A percentile compares a stretch with the other conserved stretches of the same genome.
Conservation (phyloP, 768 basidiomycete species). For the Dioszegia hungarica region DNA sequence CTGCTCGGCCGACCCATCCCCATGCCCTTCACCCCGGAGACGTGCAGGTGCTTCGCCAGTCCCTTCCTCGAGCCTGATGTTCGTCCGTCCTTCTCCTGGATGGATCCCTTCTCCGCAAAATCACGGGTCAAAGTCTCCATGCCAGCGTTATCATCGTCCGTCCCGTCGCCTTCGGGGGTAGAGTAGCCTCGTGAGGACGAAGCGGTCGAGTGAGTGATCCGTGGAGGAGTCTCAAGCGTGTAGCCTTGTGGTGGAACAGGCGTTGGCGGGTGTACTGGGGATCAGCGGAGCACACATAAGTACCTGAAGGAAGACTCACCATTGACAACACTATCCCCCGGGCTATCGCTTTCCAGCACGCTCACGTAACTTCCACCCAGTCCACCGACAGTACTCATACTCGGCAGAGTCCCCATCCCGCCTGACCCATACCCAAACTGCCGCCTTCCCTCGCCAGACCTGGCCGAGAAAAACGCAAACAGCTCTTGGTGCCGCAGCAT, state of each 20-base stretch:
- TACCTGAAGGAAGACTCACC: constrained; percentile 11
- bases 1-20: constrained; percentile 19
- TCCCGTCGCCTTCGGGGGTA: neutral
- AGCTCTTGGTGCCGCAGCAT: constrained; percentile 74
- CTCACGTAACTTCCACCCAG: constrained; percentile 43
- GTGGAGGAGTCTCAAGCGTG: neutral
- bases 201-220: constrained; percentile 6
- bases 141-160: neutral
- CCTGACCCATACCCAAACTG: constrained; percentile 13
- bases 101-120: constrained; percentile 6
- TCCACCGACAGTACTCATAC: constrained; percentile 19
- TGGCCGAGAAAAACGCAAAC: constrained; percentile 76
- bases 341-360: constrained; percentile 8
- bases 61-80: constrained; percentile 10
- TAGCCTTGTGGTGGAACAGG: neutral
- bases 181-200: constrained; percentile 18
- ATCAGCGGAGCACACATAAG: neutral
- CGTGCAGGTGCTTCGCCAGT: constrained; percentile 39
- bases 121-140: neutral
- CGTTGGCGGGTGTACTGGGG: constrained; percentile 22
- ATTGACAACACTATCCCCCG: constrained; percentile 9
- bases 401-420: constrained; percentile 8
- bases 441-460: constrained; percentile 43
- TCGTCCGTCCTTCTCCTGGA: constrained; percentile 8
- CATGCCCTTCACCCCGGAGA: constrained; percentile 16